Base-by-base conservation (phyloP, 2,329 filamentous ascomycete genomes). In the Beauveria pseudobassiana region DNA sequence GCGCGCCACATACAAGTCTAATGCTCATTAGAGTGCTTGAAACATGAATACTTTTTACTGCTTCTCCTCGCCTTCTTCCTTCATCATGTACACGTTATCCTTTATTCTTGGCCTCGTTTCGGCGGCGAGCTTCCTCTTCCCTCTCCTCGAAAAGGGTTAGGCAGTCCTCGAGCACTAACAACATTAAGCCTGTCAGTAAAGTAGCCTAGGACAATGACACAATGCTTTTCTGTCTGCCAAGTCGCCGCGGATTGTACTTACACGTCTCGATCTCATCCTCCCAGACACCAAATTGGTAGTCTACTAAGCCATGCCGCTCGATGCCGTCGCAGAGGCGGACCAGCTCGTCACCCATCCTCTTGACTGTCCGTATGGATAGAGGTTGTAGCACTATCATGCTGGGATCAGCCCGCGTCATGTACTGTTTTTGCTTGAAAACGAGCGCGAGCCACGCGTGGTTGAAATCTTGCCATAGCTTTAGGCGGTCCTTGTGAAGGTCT, bases 221-320 rank as follows among this genome's bases (percentile, higher is more conserved):
- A 24, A 24, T 24, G 28, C 7, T 3, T 18, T 20, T 38, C 7
- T 38, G 28, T 18, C 49, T 24, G 45, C 18, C 10, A 10, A n/a
- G n/a, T 34, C 8, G 24, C 20, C 16, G 26, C 9, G 6, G 18
- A 28, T 12, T 53, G 20, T 22, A 49, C 90, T 76, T 79, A 96
- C 93, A 82, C 63, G 84, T 83, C 67, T 95, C 84, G 68, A 98
- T 97, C 70, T 90, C 87, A 71, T 98, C 93, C 75, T 98, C 95
- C 85, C 91, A 96, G 28, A 98, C 90, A 9, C 95, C 95, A 77
- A 96, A 96, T 70, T 98, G 89, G 73, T 98, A 99, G 76, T 99
- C 95, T 12, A 99, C 91, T 53, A 99, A 78, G n/a, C 95, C 95
- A 71, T 96, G 88, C 67, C 89, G 87, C 74, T 98, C 93, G 64